Conservation (phyloP, 169 alveolate species). For the Plasmodium ovale region DNA sequence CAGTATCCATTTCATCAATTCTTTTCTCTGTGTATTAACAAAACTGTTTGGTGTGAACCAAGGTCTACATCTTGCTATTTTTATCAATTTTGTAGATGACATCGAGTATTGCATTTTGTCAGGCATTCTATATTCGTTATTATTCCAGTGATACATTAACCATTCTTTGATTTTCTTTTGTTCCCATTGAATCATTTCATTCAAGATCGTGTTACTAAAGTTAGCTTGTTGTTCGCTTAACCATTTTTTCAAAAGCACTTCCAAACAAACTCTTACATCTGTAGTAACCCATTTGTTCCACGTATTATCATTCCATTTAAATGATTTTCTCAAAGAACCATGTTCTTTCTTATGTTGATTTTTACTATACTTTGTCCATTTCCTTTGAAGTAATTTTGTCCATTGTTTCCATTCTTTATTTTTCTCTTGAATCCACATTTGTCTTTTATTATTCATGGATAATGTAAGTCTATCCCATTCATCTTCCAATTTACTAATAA, state of each 20-base stretch:
- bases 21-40: neutral
- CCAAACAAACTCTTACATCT: no score
- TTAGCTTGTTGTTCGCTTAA: neutral
- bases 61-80: neutral
- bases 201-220: neutral
- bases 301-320: no score
- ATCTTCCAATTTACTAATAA: neutral
- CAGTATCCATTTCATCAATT: constrained; percentile 4
- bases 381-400: neutral
- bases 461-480: neutral
- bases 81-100: neutral
- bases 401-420: neutral
- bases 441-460: neutral
- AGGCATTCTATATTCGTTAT: neutral
- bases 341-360: no score
- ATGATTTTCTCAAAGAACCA: no score
- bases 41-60: neutral
- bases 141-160: constrained; percentile 15
- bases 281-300: no score
- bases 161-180: constrained; percentile 12
- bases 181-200: neutral
- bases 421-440: neutral
- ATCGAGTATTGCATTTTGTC: neutral
- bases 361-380: neutral
- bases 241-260: neutral